Base-by-base conservation (phyloP, 371 early-diverging fungal genomes). In the Amoeboaphelidium occidentale region DNA sequence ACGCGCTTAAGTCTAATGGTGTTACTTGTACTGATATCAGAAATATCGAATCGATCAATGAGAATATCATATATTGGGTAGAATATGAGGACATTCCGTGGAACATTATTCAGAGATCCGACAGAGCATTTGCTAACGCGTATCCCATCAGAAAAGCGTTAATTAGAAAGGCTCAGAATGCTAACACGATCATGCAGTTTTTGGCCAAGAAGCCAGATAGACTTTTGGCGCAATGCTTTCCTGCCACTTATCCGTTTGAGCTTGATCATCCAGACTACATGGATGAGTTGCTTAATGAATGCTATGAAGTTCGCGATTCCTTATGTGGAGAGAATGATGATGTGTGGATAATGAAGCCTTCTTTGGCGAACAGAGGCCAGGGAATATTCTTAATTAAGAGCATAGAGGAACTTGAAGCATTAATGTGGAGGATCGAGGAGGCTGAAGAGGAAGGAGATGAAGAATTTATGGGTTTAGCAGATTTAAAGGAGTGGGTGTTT, bases 271-370 rank as follows among this genome's bases (percentile, higher is more conserved):
- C 69, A 0, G 76, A 78, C 46, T 78, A 78, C 49, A 53, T 77
- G 45, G 79, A 78, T 24, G 79, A 78, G 55, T 74, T 75, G 4
- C 60, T 78, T 56, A 72, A 74, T 53, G 79, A 78, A 47, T 71
- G 69, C 22, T 78, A 63, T 54, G 79, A 78, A 50, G 72, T 78
- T 0, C 71, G 72, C 26, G 52, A 67, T 14, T 73, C 68, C 43
- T 59, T 78, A 42, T 25, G 47, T 21, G 61, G 58, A 12, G 74
- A 75, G 50, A 61, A 63, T 49, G 58, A 41, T 42, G 50, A 24
- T 6, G 0, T 1, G 43, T 78, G 76, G 53, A 78, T 78, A 26
- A 61, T 78, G 24, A 78, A 78, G 51, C 79, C 78, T 13, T 76
- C 76, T 49, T 55, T 78, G 55, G 75, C 76, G 0, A 73, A 70